phyloP scores from a whole-genome alignment of 306 rosid genomes.

The Ormosia emarginata region DNA sequence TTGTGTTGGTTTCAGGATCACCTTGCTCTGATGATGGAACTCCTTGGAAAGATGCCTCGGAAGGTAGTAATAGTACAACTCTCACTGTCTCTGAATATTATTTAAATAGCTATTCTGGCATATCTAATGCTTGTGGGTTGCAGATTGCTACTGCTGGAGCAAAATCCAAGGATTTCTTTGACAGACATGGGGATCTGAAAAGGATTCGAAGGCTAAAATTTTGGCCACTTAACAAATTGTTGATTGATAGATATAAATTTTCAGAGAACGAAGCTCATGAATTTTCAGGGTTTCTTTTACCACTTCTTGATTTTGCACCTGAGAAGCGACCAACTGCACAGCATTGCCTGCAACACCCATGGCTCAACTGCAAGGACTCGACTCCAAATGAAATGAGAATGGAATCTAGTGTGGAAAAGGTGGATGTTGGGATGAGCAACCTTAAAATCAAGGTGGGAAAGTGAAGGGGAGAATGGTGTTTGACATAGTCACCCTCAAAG shows the following conservation, averaged over 20 bases:
- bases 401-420: slow-evolving; percentile 41
- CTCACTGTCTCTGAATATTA: background rate
- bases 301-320: slow-evolving; percentile 75
- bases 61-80: slow-evolving; percentile 56
- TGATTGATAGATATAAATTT: slow-evolving; percentile 73
- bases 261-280: slow-evolving; percentile 63
- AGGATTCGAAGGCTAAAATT: slow-evolving; percentile 89
- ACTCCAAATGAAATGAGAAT: slow-evolving; percentile 38
- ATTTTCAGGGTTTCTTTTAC: slow-evolving; percentile 65
- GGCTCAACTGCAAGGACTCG: slow-evolving; percentile 47
- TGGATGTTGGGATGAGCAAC: slow-evolving; percentile 68
- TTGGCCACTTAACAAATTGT: slow-evolving; percentile 70
- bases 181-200: slow-evolving; percentile 91
- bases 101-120: background rate
- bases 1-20: slow-evolving; percentile 75
- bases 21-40: slow-evolving; percentile 99
- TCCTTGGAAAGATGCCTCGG: slow-evolving; percentile 93
- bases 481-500: slow-evolving; percentile 3
- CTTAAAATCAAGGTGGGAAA: slow-evolving; percentile 60
- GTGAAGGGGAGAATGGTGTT: slow-evolving; percentile 45
- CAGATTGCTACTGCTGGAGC: slow-evolving; percentile 78
- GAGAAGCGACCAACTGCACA: slow-evolving; percentile 96
- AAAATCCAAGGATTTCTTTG: slow-evolving; percentile 78
- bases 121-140: slow-evolving; percentile 27
- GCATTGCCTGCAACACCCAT: slow-evolving; percentile 84